Base-by-base conservation (phyloP, 208 protist species). In the Trypanosoma vivax region DNA sequence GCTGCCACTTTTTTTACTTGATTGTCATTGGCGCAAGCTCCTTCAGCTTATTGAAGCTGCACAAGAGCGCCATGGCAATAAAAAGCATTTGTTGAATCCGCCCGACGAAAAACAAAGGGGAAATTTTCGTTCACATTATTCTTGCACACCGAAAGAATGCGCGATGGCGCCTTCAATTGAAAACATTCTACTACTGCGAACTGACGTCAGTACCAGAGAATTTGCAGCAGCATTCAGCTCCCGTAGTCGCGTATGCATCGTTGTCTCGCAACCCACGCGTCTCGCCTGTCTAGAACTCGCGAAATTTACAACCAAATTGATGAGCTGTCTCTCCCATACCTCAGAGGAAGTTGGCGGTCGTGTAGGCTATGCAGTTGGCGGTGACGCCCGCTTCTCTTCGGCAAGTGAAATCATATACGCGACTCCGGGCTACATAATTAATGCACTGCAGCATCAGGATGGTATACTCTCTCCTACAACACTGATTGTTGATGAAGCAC, bases 251-350 rank as follows among this genome's bases (percentile, higher is more conserved):
- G 50, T 92, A 9, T 73, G 75, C 50, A 77, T 92, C 52, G 66
- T 89, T n/a, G 84, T 92, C 5, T 83, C 69, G 19, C 84, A 92
- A 50, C 84, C 84, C 5, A 92, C 84, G 11, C 79, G 84, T 6
- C 50, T 92, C 1, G 79, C 84, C 2, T 92, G 84, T 43, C 58
- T 76, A 38, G 59, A 80, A 43, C 51, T 92, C 9, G 75, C 76
- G 23, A 65, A 51, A 40, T 91, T 83, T 50, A 60, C 50, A 6
- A 48, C 68, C 21, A 14, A 50, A 10, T 27, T 87, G 3, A 24
- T 68, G 16, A 49, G 54, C 3, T 33, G 60, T 2, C 14, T 19
- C 0, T 42, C 39, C 2, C 34, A 68, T 68, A 23, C 25, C 21
- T 14, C 21, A 31, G 24, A 10, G 0, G 33, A 9, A 13, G 31